These are phyloP conservation scores for Uronychia binucleata DNA, from an alignment of 73 alveolate species.

Conservation along the genomic window DNA sequence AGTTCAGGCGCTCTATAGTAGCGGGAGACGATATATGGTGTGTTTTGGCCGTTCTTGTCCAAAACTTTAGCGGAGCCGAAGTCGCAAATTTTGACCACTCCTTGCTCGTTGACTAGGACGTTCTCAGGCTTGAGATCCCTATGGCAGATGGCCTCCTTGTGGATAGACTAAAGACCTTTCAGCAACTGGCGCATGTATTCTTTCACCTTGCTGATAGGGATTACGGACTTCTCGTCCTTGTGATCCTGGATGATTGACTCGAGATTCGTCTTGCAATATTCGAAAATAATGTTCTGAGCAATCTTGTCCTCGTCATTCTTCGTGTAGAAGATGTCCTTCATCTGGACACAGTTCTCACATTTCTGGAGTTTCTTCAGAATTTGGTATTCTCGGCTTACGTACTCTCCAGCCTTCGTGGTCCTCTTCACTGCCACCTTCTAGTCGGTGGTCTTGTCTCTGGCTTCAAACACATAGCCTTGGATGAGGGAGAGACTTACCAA, in stretches of 20 bases:
- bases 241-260: slow-evolving; percentile 74
- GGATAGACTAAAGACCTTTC: slow-evolving; percentile 70
- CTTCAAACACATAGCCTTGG: slow-evolving; percentile 92
- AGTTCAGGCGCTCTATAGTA: slow-evolving; percentile 86
- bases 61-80: slow-evolving; percentile 61
- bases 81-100: slow-evolving; percentile 64
- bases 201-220: slow-evolving; percentile 64
- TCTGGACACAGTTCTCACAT: slow-evolving; percentile 82
- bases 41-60: slow-evolving; percentile 54
- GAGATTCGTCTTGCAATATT: slow-evolving; percentile 84
- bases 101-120: slow-evolving; percentile 67
- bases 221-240: slow-evolving; percentile 53
- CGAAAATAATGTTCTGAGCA: slow-evolving; percentile 91
- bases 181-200: slow-evolving; percentile 64
- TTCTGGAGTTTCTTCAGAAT: slow-evolving; percentile 81
- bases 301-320: slow-evolving; percentile 86
- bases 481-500: slow-evolving; percentile 58
- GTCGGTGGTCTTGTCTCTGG: slow-evolving; percentile 73
- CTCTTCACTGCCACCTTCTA: slow-evolving; percentile 88
- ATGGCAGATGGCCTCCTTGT: slow-evolving; percentile 63
- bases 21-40: slow-evolving; percentile 76
- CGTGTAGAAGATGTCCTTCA: slow-evolving; percentile 89
- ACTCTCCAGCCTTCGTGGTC: slow-evolving; percentile 88
- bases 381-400: slow-evolving; percentile 88
- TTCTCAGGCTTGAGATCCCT: slow-evolving; percentile 79